Evolutionary conservation across 1,139 yeast species (phyloP), one percentile per base, ranked within the genome.

Genomic region (Taphrina populina): DNA sequence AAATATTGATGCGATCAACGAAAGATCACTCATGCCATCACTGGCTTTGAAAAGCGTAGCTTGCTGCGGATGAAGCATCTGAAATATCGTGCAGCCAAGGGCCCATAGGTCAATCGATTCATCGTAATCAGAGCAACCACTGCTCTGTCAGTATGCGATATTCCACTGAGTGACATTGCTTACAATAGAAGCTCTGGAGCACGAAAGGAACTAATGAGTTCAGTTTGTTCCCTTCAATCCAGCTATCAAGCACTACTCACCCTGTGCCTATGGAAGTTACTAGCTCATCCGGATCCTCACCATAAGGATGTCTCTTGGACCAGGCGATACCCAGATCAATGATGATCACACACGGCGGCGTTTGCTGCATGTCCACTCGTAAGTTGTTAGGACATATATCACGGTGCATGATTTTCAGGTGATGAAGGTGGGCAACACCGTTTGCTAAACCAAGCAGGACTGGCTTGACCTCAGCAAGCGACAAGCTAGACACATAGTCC

Each of bases 101-200:
- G 54, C 45, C 54, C 54, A 49, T 15, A 49, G 11, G 33, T 49
- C 54, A 24, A 39, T 21, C 10, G 35, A 26, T 17, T 37, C 46
- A 26, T 49, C 23, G 40, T 49, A 49, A 15, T 36, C 36, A 7
- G 35, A 17, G 13, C 23, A 20, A 3, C 53, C 53, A 36, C 45
- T 40, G 43, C 4, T 4, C 5, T 5, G n/a, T n/a, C n/a, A n/a
- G n/a, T n/a, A n/a, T n/a, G n/a, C n/a, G n/a, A 27, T 27, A 27
- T 7, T 27, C 30, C 30, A 7, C 11, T 8, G 30, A 27, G 30
- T 27, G 30, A 7, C 15, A 33, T 5, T 26, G 7, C 37, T 6
- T 29, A 43, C 47, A 49, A 39, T 23, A 49, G 46, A 6, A 49
- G 39, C 20, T 49, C 54, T 7, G 46, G 45, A 7, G 54, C 54